Percentiles rank a stretch among this genome's conserved stretches.
phyloP scores from a whole-genome alignment of 257 asterid species.

The Solanum dulcamara region DNA sequence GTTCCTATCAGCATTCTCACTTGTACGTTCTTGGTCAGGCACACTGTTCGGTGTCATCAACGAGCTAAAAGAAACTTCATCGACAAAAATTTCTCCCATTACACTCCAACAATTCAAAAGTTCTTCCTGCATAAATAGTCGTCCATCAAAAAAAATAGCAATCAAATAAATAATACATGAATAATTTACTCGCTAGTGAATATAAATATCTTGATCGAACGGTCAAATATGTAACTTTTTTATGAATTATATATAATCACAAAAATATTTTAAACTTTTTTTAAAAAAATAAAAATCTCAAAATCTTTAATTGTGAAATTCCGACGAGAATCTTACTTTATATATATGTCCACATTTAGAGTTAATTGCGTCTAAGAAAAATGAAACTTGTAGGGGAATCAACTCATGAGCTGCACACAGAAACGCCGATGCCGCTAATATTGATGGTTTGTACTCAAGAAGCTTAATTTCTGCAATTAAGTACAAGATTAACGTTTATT shows the following conservation, averaged over 20 bases:
- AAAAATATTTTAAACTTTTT: too few relatives aligned
- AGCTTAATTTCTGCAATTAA: conserved; percentile 27
- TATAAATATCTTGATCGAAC: too few relatives aligned
- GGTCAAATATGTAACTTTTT: too few relatives aligned
- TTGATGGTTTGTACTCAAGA: conserved; percentile 34
- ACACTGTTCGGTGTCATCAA: conserved; percentile 19
- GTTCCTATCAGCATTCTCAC: conserved; percentile 3
- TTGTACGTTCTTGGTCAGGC: conserved; percentile 8
- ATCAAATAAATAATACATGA: neutral
- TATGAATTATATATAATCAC: too few relatives aligned
- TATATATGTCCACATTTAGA: conserved; percentile 19
- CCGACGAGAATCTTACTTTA: conserved; percentile 12
- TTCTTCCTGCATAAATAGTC: conserved; percentile 2
- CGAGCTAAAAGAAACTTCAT: conserved; percentile 13
- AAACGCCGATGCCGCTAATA: conserved; percentile 39
- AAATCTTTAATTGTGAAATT: too few relatives aligned
- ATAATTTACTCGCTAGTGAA: too few relatives aligned
- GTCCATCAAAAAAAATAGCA: neutral
- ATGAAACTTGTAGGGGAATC: conserved; percentile 16
- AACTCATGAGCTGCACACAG: conserved; percentile 32
- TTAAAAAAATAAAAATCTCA: too few relatives aligned
- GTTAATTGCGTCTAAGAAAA: conserved; percentile 13
- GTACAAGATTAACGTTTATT: neutral
- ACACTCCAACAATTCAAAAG: conserved; percentile 23
- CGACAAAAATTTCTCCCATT: conserved; percentile 14